Evolutionary conservation across 2,329 filamentous ascomycete species (phyloP), one percentile per base, ranked within the genome.

Genomic region (Claviceps pusilla): DNA sequence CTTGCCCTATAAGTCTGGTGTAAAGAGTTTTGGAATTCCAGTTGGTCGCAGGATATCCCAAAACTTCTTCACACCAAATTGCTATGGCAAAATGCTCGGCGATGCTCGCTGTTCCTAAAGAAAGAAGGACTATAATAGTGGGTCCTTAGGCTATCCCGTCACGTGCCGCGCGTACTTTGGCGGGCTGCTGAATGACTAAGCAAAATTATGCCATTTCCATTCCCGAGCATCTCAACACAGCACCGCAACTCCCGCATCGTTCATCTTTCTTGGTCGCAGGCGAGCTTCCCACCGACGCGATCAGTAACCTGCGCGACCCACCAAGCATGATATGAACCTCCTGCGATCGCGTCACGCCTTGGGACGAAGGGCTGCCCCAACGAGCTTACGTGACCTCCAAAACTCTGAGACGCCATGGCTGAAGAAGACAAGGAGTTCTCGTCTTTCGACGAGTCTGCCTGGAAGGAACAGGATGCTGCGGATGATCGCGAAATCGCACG

Each of bases 401-500:
- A 31, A 46, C 41, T 24, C 9, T 28, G 39, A 47, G 14, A 39
- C 24, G 66, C 51, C 59, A 71, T 71, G 69, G 59, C 61, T 33
- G 63, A 65, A 4, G 61, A 68, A 4, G 61, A 68, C 29, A 59
- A 59, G 56, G 62, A 68, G 41, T 67, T 67, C 59, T 62, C 68
- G 59, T 67, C 66, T 1, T 61, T 68, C 7, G 65, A 68, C 59
- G 67, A 68, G 54, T 61, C 56, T 10, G 64, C 61, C 54, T 71
- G 68, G 69, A 68, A 69, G 56, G 68, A 63, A 24, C 74, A 78
- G 57, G 67, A 76, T 55, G 72, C 68, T 29, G 70, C 73, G 37
- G 76, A 82, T 59, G 73, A 78, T 29, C 68, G 66, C 51, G 68
- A 71, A 53, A 74, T 79, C 33, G 66, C 73, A 35, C 68, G 66